Base-by-base conservation (phyloP, 75 land plant genomes). In the Gnetum montanum region DNA sequence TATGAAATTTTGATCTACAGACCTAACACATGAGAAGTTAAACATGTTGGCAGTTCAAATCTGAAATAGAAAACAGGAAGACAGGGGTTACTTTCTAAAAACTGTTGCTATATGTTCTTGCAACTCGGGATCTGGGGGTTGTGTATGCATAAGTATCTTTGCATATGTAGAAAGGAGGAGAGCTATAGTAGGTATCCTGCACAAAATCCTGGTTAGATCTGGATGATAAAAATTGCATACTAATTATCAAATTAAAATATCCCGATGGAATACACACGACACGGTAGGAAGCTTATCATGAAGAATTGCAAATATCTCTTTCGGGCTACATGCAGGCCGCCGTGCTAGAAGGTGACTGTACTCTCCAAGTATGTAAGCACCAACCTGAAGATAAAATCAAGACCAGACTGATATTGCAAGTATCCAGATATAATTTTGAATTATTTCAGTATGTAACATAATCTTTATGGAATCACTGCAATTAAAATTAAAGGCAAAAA, bases 211-310 rank as follows among this genome's bases (percentile, higher is more conserved):
- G n/a, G n/a, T n/a, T n/a, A n/a, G n/a, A n/a, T n/a, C n/a, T n/a
- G n/a, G n/a, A n/a, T n/a, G n/a, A n/a, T n/a, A n/a, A n/a, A n/a
- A n/a, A n/a, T n/a, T n/a, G n/a, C n/a, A n/a, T n/a, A n/a, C n/a
- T n/a, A n/a, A n/a, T n/a, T n/a, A n/a, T n/a, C n/a, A n/a, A n/a
- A n/a, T n/a, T n/a, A n/a, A n/a, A n/a, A n/a, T n/a, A n/a, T n/a
- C n/a, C n/a, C n/a, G n/a, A n/a, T n/a, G n/a, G n/a, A n/a, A 18
- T 57, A 31, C 90, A 82, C 79, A 95, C 99, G 88, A 73, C 25
- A 86, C 93, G 53, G 97, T 90, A 29, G 99, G 79, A 44, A 90
- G 84, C 62, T 95, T 95, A 57, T 95, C 99, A 59, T 90, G 80
- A 47, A 95, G 70, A 26, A 95, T 61, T 26, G 57, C 10, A 50